Conservation (phyloP, 73 alveolate genomes). For the Uronychia setigera region DNA sequence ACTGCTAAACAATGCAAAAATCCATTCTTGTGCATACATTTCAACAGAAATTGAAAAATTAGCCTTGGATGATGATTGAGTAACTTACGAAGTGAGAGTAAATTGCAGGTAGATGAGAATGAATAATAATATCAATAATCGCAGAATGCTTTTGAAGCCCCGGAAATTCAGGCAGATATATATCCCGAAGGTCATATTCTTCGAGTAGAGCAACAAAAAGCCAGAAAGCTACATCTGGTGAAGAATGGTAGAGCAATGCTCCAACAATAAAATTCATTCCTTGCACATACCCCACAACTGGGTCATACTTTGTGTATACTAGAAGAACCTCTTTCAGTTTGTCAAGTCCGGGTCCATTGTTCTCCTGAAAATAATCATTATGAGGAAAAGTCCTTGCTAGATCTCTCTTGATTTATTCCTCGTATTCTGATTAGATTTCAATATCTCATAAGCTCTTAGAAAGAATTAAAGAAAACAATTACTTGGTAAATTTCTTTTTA, state of each 20-base stretch:
- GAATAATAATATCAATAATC: constrained; percentile 39
- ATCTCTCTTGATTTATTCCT: constrained; percentile 27
- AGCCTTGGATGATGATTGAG: neutral
- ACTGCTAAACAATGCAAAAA: constrained; percentile 66
- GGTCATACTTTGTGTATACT: constrained; percentile 41
- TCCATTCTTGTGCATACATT: constrained; percentile 80
- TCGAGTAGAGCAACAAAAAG: constrained; percentile 75
- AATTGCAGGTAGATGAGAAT: constrained; percentile 45
- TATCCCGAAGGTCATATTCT: constrained; percentile 75
- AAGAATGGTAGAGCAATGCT: constrained; percentile 75
- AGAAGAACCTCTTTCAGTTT: constrained; percentile 29
- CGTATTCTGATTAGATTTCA: neutral
- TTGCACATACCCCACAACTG: constrained; percentile 70
- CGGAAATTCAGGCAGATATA: constrained; percentile 77
- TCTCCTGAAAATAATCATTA: constrained; percentile 18
- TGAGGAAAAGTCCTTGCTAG: constrained; percentile 36
- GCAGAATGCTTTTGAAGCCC: constrained; percentile 75
- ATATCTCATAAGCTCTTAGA: neutral
- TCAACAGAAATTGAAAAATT: constrained; percentile 40
- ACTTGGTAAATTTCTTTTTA: neutral
- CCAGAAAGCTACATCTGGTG: constrained; percentile 87
- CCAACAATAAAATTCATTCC: constrained; percentile 95
- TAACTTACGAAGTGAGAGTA: constrained; percentile 38
- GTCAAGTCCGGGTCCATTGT: neutral
- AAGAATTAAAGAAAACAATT: neutral